Evolutionary conservation across 179 eudicot genomes (phyloP), one percentile per base, ranked within the genome.

Genomic region (Corrigiola litoralis): DNA sequence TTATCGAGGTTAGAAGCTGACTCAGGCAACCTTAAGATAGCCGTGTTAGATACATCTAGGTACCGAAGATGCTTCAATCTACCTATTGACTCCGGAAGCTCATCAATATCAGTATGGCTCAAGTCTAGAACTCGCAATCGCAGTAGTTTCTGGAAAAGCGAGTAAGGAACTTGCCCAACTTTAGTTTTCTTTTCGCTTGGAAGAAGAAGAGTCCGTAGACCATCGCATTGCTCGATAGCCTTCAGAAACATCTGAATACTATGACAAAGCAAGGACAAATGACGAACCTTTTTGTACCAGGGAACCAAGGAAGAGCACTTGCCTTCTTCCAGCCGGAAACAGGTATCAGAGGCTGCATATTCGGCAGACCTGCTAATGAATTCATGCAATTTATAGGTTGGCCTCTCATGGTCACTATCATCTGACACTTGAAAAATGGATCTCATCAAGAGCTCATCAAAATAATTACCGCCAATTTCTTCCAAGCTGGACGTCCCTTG

Each of bases 191-290:
- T 18, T 64, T 24, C 40, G 37, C 49, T 52, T 1, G 68, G 63
- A 8, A 77, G 53, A 59, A 61, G 46, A 55, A 78, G 66, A 38
- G 81, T 78, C 21, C 81, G 24, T 24, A 73, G 45, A 10, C 68
- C 57, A 53, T 68, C 41, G 59, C 65, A 63, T 44, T 62, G 29
- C 11, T 47, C 42, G 18, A 55, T 21, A 0, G 53, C 14, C 32
- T 51, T 23, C 21, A 48, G 32, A 25, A 51, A 52, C 44, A 2
- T 14, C 31, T 11, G 58, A 54, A 46, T 34, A 49, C 48, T 60
- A 33, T 51, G 31, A 36, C 41, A 44, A 61, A 37, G 28, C 37
- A 70, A 61, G 6, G 79, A 75, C 20, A 75, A 60, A 54, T 75
- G 75, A 5, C 75, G 72, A 45, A 61, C 68, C 21, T 54, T 70